These are phyloP conservation scores for Acrocalymma vagum DNA, from an alignment of 2,329 filamentous ascomycete species.

Conservation along the genomic window DNA sequence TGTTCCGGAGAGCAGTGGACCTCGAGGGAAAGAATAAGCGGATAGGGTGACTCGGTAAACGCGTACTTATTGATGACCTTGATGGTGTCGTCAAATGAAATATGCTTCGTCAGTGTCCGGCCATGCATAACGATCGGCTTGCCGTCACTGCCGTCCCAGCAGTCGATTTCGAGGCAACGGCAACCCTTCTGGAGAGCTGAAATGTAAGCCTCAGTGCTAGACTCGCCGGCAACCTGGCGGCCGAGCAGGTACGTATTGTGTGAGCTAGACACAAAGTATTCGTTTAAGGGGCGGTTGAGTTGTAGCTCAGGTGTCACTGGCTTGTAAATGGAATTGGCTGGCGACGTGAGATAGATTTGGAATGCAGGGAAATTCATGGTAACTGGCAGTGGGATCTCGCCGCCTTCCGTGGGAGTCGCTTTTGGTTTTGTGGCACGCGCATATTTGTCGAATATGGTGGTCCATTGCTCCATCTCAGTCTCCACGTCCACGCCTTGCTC, in stretches of 20 bases:
- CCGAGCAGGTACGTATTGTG: constrained; percentile 98
- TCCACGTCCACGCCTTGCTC: constrained; percentile 81
- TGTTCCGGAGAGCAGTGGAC: constrained; percentile 89
- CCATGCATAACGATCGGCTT: constrained; percentile 92
- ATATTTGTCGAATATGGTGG: constrained; percentile 75
- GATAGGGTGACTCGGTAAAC: constrained; percentile 85
- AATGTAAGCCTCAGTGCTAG: constrained; percentile 95
- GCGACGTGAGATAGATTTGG: constrained; percentile 60
- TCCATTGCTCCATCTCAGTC: constrained; percentile 71
- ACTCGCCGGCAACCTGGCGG: constrained; percentile 86
- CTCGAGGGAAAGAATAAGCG: constrained; percentile 93
- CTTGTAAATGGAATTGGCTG: constrained; percentile 71
- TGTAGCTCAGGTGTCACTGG: constrained; percentile 67
- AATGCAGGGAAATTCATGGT: constrained; percentile 83
- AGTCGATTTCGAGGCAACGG: constrained; percentile 96
- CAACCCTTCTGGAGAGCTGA: constrained; percentile 86
- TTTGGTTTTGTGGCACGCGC: constrained; percentile 51
- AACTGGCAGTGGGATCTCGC: constrained; percentile 52
- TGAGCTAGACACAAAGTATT: constrained; percentile 98
- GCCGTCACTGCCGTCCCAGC: constrained; percentile 92
- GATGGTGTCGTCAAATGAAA: constrained; percentile 91
- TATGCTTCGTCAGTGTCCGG: constrained; percentile 84
- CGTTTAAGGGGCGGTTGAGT: constrained; percentile 86
- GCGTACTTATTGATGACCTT: constrained; percentile 94
- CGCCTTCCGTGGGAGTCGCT: constrained; percentile 51